Percentiles rank a stretch among this genome's conserved stretches.
phyloP scores from a whole-genome alignment of 768 basidiomycete genomes.

The Russula abietina region DNA sequence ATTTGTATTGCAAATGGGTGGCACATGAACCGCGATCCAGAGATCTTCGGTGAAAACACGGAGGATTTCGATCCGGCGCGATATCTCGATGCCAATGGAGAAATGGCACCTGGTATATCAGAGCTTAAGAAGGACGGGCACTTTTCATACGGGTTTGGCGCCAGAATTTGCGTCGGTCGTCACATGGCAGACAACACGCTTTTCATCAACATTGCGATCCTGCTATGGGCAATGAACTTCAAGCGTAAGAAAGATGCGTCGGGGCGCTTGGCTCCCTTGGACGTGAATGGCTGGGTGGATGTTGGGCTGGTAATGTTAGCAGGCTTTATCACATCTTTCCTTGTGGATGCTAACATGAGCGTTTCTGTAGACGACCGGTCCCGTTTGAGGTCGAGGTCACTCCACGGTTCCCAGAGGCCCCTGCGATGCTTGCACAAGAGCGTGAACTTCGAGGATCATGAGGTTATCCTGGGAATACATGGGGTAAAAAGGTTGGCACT shows the following conservation, averaged over 20 bases:
- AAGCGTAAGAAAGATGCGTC: neutral
- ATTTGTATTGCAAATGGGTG: neutral
- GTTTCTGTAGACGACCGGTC: neutral
- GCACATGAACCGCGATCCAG: slow-evolving; percentile 1
- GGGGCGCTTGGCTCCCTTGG: neutral
- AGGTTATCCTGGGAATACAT: neutral
- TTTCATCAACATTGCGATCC: neutral
- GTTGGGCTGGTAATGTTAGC: neutral
- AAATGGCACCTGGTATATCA: neutral
- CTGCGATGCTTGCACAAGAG: neutral
- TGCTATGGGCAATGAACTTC: neutral
- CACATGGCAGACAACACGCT: neutral
- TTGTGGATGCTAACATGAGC: neutral
- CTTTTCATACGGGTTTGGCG: neutral
- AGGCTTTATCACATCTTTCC: neutral
- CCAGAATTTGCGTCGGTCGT: neutral
- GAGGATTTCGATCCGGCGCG: neutral
- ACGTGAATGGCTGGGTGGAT: neutral
- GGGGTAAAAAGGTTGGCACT: no score
- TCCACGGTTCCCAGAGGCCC: neutral
- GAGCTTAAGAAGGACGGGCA: neutral
- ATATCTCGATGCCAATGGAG: neutral
- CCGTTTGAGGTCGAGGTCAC: neutral
- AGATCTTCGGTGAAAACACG: neutral
- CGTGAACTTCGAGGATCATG: neutral